Evolutionary conservation across 1,284 basidiomycete genomes (phyloP).

Genomic region (Marasmius fiardii): DNA sequence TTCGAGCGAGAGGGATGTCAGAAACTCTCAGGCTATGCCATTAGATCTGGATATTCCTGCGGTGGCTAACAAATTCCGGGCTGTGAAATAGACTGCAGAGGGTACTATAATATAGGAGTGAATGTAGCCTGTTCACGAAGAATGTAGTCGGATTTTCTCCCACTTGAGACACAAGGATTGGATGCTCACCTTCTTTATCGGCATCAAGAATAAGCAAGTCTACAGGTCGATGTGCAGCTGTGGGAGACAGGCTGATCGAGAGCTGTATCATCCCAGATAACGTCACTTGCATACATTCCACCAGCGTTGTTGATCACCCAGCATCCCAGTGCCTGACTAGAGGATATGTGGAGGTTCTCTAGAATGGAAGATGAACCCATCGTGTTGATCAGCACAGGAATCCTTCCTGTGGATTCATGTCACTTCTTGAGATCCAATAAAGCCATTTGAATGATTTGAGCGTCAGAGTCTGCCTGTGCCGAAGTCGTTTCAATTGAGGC

Average conservation of each 20-base stretch:
- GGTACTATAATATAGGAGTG: slow-evolving; percentile 36
- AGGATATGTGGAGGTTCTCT: not conserved
- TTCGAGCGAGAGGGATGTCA: slow-evolving; percentile 31
- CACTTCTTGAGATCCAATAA: slow-evolving; percentile 22
- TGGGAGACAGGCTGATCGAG: slow-evolving; percentile 26
- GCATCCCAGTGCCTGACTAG: slow-evolving; percentile 31
- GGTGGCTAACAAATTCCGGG: slow-evolving; percentile 32
- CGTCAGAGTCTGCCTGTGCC: slow-evolving; percentile 20
- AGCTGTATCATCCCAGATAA: slow-evolving; percentile 34
- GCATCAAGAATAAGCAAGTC: slow-evolving; percentile 27
- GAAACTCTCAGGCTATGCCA: slow-evolving; percentile 18
- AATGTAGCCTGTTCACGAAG: slow-evolving; percentile 28
- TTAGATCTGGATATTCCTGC: slow-evolving; percentile 11
- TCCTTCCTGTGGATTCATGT: slow-evolving; percentile 17
- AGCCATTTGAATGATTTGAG: slow-evolving; percentile 18
- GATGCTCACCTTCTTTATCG: slow-evolving; percentile 27
- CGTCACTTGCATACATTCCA: slow-evolving; percentile 26
- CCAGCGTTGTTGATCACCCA: slow-evolving; percentile 1
- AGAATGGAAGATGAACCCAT: slow-evolving; percentile 14
- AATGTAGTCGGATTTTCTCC: not conserved
- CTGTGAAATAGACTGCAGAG: slow-evolving; percentile 37
- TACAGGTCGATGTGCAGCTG: slow-evolving; percentile 31
- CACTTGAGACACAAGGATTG: not conserved
- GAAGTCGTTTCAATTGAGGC: not conserved
- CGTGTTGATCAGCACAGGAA: slow-evolving; percentile 27